These are phyloP conservation scores for Rhypophila decipiens DNA, from an alignment of 495 filamentous ascomycete genomes.

Conservation along the genomic window DNA sequence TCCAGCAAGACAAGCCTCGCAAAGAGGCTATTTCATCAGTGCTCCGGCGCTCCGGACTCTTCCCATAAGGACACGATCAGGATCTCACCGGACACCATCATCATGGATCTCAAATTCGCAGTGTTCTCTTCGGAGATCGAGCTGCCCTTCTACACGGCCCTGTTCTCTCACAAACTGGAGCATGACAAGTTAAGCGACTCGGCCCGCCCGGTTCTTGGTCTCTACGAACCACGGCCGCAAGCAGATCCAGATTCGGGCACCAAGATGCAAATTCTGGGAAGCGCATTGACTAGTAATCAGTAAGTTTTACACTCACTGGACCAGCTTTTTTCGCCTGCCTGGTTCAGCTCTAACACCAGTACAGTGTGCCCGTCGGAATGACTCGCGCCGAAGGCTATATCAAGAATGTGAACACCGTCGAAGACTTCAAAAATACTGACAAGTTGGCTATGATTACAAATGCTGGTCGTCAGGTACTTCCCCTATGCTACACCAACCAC, in stretches of 20 bases:
- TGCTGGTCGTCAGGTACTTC: conserved; percentile 65
- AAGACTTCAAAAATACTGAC: conserved; percentile 78
- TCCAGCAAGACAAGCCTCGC: too few species aligned
- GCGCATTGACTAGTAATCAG: conserved; percentile 75
- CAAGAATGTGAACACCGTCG: conserved; percentile 92
- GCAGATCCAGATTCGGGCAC: conserved; percentile 64
- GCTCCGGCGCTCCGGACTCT: too few species aligned
- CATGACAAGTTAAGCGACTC: conserved; percentile 95
- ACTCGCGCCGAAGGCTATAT: conserved; percentile 88
- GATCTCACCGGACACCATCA: background rate
- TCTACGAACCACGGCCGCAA: conserved; percentile 74
- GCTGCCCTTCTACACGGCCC: conserved; percentile 83
- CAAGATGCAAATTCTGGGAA: conserved; percentile 82
- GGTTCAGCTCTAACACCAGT: conserved; percentile 5
- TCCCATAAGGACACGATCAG: background rate
- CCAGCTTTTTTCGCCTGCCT: background rate
- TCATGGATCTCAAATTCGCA: conserved; percentile 53
- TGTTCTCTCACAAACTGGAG: conserved; percentile 87
- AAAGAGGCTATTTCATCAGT: too few species aligned
- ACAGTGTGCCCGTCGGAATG: conserved; percentile 63
- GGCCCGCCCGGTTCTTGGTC: conserved; percentile 73
- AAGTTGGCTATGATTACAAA: conserved; percentile 65
- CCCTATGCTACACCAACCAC: background rate
- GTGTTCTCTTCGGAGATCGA: conserved; percentile 92
- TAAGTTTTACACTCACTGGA: too few species aligned